Conservation (phyloP, 2,329 filamentous ascomycete genomes). For the Hymenoscyphus fructigenus region DNA sequence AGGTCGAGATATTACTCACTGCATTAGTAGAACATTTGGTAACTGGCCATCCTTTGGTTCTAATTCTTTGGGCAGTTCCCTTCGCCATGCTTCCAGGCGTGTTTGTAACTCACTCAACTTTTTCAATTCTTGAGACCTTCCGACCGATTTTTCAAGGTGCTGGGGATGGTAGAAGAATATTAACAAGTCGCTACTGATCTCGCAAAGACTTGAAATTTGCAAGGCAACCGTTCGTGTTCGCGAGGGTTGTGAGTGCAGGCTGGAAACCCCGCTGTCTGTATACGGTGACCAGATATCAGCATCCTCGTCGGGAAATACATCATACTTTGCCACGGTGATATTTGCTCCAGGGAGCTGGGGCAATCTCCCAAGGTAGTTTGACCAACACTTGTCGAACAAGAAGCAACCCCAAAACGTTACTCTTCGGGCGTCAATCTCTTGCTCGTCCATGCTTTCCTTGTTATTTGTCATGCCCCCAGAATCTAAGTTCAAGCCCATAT, state of each 20-base stretch:
- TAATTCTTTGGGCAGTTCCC: conserved; percentile 78
- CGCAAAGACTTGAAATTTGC: conserved; percentile 79
- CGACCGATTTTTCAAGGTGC: conserved; percentile 59
- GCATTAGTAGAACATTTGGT: conserved; percentile 74
- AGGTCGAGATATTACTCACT: conserved; percentile 61
- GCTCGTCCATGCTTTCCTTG: conserved; percentile 64
- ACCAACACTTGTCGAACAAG: conserved; percentile 98
- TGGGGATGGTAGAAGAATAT: conserved; percentile 88
- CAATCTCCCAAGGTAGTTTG: conserved; percentile 89
- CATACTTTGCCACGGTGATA: conserved; percentile 82
- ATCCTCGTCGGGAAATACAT: conserved; percentile 89
- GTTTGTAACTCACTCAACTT: conserved; percentile 90
- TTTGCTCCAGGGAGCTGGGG: conserved; percentile 80
- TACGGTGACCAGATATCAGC: conserved; percentile 84
- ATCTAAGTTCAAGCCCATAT: conserved; percentile 88
- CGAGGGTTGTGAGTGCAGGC: conserved; percentile 73
- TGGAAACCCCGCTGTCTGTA: conserved; percentile 76
- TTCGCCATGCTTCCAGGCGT: conserved; percentile 85
- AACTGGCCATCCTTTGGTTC: conserved; percentile 87
- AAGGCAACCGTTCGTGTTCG: conserved; percentile 79
- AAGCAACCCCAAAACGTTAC: conserved; percentile 98
- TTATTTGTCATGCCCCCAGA: conserved; percentile 64
- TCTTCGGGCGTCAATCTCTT: conserved; percentile 83
- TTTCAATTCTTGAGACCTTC: conserved; percentile 83
- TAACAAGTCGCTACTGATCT: conserved; percentile 90